Base-by-base conservation (phyloP, 768 basidiomycete genomes). In the Cystoderma amianthinum region DNA sequence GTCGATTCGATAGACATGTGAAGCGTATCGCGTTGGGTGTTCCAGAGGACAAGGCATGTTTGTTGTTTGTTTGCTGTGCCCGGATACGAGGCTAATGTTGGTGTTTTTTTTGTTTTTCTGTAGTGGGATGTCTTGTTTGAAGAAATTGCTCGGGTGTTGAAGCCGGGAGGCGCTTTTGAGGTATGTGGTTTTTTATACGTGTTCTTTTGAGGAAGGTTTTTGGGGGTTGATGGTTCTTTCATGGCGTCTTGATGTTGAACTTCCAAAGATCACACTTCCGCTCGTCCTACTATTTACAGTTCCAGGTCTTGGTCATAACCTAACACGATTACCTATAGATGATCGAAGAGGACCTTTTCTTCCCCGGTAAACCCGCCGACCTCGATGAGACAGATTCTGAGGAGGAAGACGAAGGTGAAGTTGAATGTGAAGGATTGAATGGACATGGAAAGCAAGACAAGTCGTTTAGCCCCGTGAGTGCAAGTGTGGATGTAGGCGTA, bases 261-360 rank as follows among this genome's bases (percentile, higher is more conserved):
- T n/a, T n/a, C n/a, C n/a, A n/a, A n/a, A n/a, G n/a, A n/a, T n/a
- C n/a, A n/a, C n/a, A n/a, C n/a, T n/a, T n/a, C n/a, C n/a, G n/a
- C n/a, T n/a, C n/a, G n/a, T n/a, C n/a, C n/a, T n/a, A n/a, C n/a
- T n/a, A n/a, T n/a, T n/a, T n/a, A n/a, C n/a, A n/a, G n/a, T n/a
- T n/a, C n/a, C n/a, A n/a, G n/a, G n/a, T n/a, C n/a, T n/a, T n/a
- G n/a, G n/a, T n/a, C 38, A 13, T 28, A 17, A 18, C 24, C 15
- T 36, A n/a, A 19, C 38, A 21, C 21, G 17, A 28, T 22, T 9
- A 24, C 12, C 32, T 34, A 21, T 44, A 83, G 80, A 68, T 86
- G 59, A 63, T 84, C 37, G 85, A 88, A 54, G 83, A 85, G 57
- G 83, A 88, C 46, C 56, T 88, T 2, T 79, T 74, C 52, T 85